Evolutionary conservation across 1,284 basidiomycete genomes (phyloP).

Genomic region (Testicularia cyperi): DNA sequence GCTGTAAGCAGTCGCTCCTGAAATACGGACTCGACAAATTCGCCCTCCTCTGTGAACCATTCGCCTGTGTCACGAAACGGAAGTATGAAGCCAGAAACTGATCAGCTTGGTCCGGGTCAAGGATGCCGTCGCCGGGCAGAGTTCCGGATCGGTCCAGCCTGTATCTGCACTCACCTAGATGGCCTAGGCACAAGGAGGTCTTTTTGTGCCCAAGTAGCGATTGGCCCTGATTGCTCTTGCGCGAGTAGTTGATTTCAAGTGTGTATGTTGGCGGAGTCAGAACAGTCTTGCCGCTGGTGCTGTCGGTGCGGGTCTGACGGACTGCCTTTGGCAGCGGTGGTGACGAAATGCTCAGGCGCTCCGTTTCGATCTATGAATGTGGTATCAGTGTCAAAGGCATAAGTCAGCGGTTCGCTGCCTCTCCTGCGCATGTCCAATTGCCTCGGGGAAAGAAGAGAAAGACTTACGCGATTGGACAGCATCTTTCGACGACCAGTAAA

Average conservation of each 20-base stretch:
- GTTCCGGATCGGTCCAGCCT: no score
- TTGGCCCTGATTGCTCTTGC: conserved; percentile 37
- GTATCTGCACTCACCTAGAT: conserved; percentile 39
- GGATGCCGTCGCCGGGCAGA: neutral
- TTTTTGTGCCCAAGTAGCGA: conserved; percentile 28
- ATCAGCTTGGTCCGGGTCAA: neutral
- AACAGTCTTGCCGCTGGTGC: conserved; percentile 25
- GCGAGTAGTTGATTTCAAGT: conserved; percentile 41
- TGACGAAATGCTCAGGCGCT: conserved; percentile 42
- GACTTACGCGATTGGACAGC: conserved; percentile 29
- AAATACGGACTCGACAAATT: conserved; percentile 51
- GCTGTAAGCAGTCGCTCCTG: conserved; percentile 38
- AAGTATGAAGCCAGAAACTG: neutral
- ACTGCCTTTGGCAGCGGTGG: conserved; percentile 35
- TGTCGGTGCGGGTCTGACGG: conserved; percentile 8
- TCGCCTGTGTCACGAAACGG: conserved; percentile 37
- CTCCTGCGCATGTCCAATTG: neutral
- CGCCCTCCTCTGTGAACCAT: conserved; percentile 58
- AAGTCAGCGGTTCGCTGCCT: no score
- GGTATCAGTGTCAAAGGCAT: no score
- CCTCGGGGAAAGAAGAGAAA: neutral
- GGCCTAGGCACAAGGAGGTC: conserved; percentile 41
- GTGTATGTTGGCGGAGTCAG: conserved; percentile 50
- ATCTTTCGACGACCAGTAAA: conserved; percentile 49
- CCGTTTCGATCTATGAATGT: conserved; percentile 40